Percentiles rank a stretch among this genome's conserved stretches.
These are phyloP conservation scores for Diphasiastrum complanatum DNA, from an alignment of 83 land plant genomes.

Conservation along the genomic window DNA sequence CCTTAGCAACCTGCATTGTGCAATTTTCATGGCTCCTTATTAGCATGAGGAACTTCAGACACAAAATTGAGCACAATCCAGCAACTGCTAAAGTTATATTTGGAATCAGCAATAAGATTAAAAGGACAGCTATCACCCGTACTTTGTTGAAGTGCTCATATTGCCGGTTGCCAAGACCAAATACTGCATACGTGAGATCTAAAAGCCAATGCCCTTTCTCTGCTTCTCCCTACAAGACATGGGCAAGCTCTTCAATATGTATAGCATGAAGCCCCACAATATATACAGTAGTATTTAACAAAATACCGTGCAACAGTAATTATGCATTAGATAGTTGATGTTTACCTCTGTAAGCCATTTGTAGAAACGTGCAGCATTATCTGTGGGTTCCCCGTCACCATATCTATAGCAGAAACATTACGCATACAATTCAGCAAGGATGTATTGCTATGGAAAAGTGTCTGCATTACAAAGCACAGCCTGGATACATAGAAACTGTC, in stretches of 20 bases:
- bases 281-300: too few relatives aligned
- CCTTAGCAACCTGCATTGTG: too few relatives aligned
- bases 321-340: too few relatives aligned
- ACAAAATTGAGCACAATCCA: too few relatives aligned
- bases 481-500: too few relatives aligned
- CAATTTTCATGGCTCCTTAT: too few relatives aligned
- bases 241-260: not conserved
- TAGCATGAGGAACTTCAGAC: too few relatives aligned
- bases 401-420: constrained; percentile 57
- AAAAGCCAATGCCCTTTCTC: constrained; percentile 10
- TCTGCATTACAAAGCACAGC: not conserved
- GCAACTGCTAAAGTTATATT: too few relatives aligned
- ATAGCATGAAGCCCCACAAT: not conserved
- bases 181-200: constrained; percentile 15
- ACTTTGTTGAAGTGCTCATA: constrained; percentile 21
- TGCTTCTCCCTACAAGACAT: not conserved
- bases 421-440: not conserved
- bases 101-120: too few relatives aligned
- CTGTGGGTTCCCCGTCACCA: constrained; percentile 56
- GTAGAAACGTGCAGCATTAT: too few relatives aligned
- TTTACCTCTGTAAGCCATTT: constrained; percentile 27
- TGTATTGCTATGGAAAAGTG: too few relatives aligned
- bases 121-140: not conserved
- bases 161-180: constrained; percentile 21
- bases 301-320: too few relatives aligned